These are phyloP conservation scores for Physaria fendleri DNA, from an alignment of 345 rosid species.

Conservation along the genomic window DNA sequence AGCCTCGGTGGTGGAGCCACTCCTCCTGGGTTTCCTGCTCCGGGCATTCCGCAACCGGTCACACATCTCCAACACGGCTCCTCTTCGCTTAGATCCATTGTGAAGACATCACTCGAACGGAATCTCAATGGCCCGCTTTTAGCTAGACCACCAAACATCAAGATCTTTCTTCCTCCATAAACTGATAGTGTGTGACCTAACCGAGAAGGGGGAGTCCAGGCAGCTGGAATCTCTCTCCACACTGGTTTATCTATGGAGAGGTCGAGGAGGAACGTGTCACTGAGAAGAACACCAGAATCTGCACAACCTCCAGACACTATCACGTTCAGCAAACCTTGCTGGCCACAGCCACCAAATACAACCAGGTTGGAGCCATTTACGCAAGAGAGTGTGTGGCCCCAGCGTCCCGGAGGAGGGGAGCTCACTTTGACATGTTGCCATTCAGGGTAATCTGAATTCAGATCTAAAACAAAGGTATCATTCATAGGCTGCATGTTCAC, in stretches of 20 bases:
- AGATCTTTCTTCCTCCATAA: constrained; percentile 75
- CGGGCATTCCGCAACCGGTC: constrained; percentile 79
- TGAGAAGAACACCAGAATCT: constrained; percentile 81
- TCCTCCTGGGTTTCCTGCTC: constrained; percentile 84
- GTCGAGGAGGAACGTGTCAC: constrained; percentile 84
- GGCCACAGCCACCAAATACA: constrained; percentile 91
- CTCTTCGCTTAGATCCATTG: constrained; percentile 85
- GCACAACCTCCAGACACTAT: constrained; percentile 93
- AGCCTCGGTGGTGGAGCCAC: constrained; percentile 87
- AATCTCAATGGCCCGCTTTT: constrained; percentile 82
- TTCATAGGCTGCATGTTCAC: constrained; percentile 96
- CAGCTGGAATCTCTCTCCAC: constrained; percentile 84
- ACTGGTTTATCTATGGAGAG: constrained; percentile 80
- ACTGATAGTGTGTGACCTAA: constrained; percentile 76
- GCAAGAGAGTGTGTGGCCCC: constrained; percentile 88
- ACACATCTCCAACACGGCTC: constrained; percentile 85
- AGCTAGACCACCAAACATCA: constrained; percentile 89
- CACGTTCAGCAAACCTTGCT: constrained; percentile 78
- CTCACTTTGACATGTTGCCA: constrained; percentile 86
- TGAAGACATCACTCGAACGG: constrained; percentile 82
- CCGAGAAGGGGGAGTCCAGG: constrained; percentile 90
- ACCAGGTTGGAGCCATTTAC: constrained; percentile 75
- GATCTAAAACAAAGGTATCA: constrained; percentile 80
- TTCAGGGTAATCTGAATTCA: constrained; percentile 63
- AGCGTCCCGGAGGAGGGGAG: constrained; percentile 87